Percentiles rank a stretch among this genome's conserved stretches.
Evolutionary conservation across 805 yeast species (phyloP).

Genomic region (Candida argentea): DNA sequence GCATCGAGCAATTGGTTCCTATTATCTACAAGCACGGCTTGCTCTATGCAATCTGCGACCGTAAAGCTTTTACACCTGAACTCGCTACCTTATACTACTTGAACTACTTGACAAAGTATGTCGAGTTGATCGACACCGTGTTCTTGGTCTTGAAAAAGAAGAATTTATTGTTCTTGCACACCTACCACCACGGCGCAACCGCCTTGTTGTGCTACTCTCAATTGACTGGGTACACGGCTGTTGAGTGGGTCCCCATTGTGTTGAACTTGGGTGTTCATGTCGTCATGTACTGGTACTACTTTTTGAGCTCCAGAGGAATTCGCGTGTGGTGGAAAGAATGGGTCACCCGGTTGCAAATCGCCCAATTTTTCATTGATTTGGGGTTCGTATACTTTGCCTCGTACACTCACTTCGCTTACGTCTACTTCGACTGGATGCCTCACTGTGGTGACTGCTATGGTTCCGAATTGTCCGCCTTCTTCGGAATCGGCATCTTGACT

Average conservation of each 20-base stretch:
- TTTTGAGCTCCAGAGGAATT: conserved; percentile 84
- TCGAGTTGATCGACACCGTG: conserved; percentile 85
- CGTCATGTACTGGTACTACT: conserved; percentile 96
- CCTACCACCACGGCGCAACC: conserved; percentile 97
- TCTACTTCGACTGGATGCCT: conserved; percentile 57
- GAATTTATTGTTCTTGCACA: conserved; percentile 85
- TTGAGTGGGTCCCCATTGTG: conserved; percentile 90
- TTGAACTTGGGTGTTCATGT: conserved; percentile 90
- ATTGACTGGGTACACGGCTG: conserved; percentile 79
- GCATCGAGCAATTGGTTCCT: conserved; percentile 81
- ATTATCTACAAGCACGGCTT: conserved; percentile 65
- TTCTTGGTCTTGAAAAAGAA: conserved; percentile 88
- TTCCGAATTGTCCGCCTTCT: conserved; percentile 84
- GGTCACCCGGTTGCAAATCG: conserved; percentile 94
- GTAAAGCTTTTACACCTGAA: conserved; percentile 72
- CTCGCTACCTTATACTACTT: conserved; percentile 80
- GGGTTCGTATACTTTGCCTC: conserved; percentile 90
- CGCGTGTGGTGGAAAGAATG: conserved; percentile 99
- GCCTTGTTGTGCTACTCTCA: conserved; percentile 92
- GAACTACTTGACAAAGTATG: conserved; percentile 82
- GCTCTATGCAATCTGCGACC: conserved; percentile 73
- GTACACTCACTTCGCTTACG: conserved; percentile 75
- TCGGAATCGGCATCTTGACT: conserved; percentile 81
- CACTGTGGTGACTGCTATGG: conserved; percentile 79
- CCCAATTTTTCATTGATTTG: conserved; percentile 85